Evolutionary conservation across 257 asterid genomes (phyloP).

Genomic region (Salvia splendens): DNA sequence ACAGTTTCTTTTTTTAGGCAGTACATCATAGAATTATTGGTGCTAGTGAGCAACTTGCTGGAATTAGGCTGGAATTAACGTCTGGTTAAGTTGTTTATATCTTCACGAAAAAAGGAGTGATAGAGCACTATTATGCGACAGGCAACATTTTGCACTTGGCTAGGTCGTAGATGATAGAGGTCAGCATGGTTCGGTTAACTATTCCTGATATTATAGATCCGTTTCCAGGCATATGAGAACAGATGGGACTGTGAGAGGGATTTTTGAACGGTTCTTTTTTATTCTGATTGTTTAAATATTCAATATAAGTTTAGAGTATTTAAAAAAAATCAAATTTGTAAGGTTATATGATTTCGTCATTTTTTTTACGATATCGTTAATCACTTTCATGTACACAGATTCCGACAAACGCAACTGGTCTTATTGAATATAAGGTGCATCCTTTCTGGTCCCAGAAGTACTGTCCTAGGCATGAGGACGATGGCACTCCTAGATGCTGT

Average conservation of each 20-base stretch:
- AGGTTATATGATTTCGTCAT: not conserved
- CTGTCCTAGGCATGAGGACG: slow-evolving; percentile 95
- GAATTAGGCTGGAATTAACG: too few relatives aligned
- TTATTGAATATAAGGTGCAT: slow-evolving; percentile 90
- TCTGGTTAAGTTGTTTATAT: too few relatives aligned
- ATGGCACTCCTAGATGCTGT: slow-evolving; percentile 95
- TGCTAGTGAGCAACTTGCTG: not conserved
- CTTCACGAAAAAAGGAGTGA: too few relatives aligned
- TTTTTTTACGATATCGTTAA: slow-evolving; percentile 1
- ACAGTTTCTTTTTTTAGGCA: too few relatives aligned
- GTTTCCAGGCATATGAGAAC: not conserved
- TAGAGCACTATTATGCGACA: too few relatives aligned
- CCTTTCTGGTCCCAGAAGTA: slow-evolving; percentile 99
- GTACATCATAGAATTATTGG: not conserved
- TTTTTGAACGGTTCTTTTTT: not conserved
- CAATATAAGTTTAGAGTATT: not conserved
- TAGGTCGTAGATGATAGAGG: too few relatives aligned
- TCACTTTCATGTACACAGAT: slow-evolving; percentile 53
- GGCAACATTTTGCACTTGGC: too few relatives aligned
- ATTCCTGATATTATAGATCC: not conserved
- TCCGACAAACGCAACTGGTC: slow-evolving; percentile 89
- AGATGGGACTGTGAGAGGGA: not conserved
- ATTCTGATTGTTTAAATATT: not conserved
- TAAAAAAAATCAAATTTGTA: not conserved
- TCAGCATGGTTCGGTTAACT: not conserved